Base-by-base conservation (phyloP, 306 rosid species). In the Sicyos baderoa region DNA sequence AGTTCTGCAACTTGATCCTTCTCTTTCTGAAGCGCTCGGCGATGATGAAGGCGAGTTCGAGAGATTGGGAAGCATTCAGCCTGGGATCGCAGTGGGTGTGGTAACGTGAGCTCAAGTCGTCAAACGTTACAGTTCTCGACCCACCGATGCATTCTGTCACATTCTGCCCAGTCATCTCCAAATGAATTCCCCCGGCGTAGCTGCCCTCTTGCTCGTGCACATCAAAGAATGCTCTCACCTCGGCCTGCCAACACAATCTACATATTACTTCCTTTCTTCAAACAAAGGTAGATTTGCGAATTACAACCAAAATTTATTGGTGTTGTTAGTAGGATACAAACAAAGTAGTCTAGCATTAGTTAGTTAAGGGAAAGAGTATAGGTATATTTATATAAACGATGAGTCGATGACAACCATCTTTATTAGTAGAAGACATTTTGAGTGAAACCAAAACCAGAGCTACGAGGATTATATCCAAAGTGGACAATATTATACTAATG, bases 171-270 rank as follows among this genome's bases (percentile, higher is more conserved):
- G 99, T 93, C 99, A 93, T 93, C 86, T 93, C 99, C 6, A 93
- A 83, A 74, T 93, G 99, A 67, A 93, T 88, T 64, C 97, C 99
- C 32, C 99, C 99, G 5, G 99, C 89, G 74, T 88, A 76, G 84
- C 99, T 93, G 81, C 99, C 99, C 86, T 90, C 99, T 86, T 93
- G 99, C 63, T 93, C 99, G 25, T 93, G 99, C 68, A 93, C 97
- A 40, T 93, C 99, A 4, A 93, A 93, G 87, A 93, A 93, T 9
- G 99, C 99, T 77, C 91, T 90, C 78, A 93, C 99, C 85, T 93
- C 99, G 4, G 94, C 91, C 99, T 91, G 88, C 52, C 69, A 42
- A 55, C 18, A 75, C 69, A 75, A 44, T 19, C 25, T 47, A 12
- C 55, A 19, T 19, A 9, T 68, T 15, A 68, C 60, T 18, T 22